These are phyloP conservation scores for Dendryphion nanum DNA, from an alignment of 2,329 filamentous ascomycete species.

Conservation along the genomic window DNA sequence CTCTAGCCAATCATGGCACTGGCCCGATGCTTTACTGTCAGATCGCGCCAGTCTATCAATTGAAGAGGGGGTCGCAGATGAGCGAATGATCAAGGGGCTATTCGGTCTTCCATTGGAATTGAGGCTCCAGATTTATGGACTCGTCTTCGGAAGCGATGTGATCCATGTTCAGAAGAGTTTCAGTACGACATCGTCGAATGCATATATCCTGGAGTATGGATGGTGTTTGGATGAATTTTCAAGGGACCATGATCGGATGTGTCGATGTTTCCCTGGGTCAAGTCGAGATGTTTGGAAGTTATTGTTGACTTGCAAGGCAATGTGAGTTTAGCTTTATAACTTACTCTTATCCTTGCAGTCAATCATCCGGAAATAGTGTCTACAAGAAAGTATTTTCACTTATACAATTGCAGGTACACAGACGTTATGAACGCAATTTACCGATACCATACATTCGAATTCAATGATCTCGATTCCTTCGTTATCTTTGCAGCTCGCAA, in stretches of 20 bases:
- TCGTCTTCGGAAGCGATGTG: background rate
- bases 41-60: too few relatives aligned
- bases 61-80: too few relatives aligned
- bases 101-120: too few relatives aligned
- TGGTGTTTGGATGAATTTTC: too few relatives aligned
- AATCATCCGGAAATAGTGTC: background rate
- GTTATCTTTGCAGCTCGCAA: background rate
- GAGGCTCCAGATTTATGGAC: background rate
- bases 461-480: background rate
- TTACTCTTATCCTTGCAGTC: background rate
- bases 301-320: background rate
- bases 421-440: background rate
- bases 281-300: background rate
- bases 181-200: background rate
- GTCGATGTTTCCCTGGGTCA: background rate
- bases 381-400: background rate
- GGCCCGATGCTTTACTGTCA: too few relatives aligned
- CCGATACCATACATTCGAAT: background rate
- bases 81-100: too few relatives aligned
- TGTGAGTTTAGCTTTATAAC: background rate
- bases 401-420: background rate
- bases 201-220: background rate
- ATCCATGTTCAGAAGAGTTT: background rate
- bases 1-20: too few relatives aligned
- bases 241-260: background rate